A percentile compares a stretch with the other conserved stretches of the same genome.
Conservation (phyloP, 1,139 yeast species). For the Kluyveromyces sp. region DNA sequence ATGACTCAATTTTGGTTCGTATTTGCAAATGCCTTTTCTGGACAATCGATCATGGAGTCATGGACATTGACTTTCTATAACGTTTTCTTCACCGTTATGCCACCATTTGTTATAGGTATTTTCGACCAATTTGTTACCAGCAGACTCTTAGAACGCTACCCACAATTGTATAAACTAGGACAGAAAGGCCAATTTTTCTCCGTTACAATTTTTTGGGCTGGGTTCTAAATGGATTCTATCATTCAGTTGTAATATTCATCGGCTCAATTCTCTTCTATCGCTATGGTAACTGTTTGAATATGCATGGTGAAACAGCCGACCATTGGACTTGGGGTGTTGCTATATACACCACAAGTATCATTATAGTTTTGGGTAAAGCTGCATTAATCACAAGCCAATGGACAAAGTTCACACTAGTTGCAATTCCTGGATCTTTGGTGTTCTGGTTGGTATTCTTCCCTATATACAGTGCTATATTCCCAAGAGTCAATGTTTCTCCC, state of each 20-base stretch:
- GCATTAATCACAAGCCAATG: conserved; percentile 86
- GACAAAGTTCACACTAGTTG: conserved; percentile 87
- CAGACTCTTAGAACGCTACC: conserved; percentile 79
- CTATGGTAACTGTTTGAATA: conserved; percentile 54
- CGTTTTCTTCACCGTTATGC: conserved; percentile 89
- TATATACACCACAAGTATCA: conserved; percentile 75
- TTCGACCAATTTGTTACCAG: conserved; percentile 96
- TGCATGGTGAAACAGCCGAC: conserved; percentile 65
- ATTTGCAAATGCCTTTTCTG: conserved; percentile 85
- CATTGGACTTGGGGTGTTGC: conserved; percentile 97
- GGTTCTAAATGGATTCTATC: conserved; percentile 92
- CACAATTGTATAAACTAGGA: conserved; percentile 86
- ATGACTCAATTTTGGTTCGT: conserved; percentile 99
- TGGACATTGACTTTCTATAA: conserved; percentile 97
- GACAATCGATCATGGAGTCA: conserved; percentile 92
- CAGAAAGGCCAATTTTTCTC: conserved; percentile 84
- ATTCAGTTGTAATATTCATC: conserved; percentile 76
- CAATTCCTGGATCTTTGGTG: conserved; percentile 88
- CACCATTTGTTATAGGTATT: conserved; percentile 93
- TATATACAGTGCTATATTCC: conserved; percentile 77
- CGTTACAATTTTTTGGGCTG: conserved; percentile 91
- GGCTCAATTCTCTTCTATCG: conserved; percentile 64
- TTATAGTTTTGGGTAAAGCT: conserved; percentile 92
- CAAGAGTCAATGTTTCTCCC: conserved; percentile 68
- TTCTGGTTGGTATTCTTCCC: conserved; percentile 88